phyloP scores from a whole-genome alignment of 2,329 filamentous ascomycete genomes.

The Parafenestella ontariensis region DNA sequence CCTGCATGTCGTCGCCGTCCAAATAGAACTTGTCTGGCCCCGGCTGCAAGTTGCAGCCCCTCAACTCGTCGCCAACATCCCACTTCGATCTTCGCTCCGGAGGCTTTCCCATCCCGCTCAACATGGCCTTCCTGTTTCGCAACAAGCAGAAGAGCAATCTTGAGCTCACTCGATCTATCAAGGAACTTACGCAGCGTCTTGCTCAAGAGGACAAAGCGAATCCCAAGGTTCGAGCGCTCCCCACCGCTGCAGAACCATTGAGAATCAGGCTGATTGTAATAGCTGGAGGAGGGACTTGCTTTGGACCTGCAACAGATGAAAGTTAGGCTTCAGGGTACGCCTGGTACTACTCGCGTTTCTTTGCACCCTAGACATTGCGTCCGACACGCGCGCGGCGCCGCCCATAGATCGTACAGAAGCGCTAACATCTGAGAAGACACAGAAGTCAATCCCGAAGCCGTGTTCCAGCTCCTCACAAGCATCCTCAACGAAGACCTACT shows the following conservation, averaged over 20 bases:
- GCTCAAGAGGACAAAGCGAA: conserved; percentile 62
- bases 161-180: conserved; percentile 68
- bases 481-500: conserved; percentile 91
- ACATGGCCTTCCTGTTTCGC: conserved; percentile 76
- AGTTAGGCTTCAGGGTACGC: conserved; percentile 87
- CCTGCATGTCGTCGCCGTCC: conserved; percentile 39
- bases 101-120: conserved; percentile 23
- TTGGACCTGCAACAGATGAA: conserved; percentile 92
- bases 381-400: neutral
- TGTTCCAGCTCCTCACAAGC: conserved; percentile 82
- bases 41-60: conserved; percentile 35
- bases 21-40: conserved; percentile 43
- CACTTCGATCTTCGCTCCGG: conserved; percentile 22
- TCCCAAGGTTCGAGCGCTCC: conserved; percentile 58
- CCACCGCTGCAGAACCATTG: conserved; percentile 1
- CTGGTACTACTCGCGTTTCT: conserved; percentile 63
- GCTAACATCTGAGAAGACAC: conserved; percentile 67
- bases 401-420: neutral
- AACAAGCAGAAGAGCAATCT: conserved; percentile 66
- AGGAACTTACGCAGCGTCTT: conserved; percentile 68
- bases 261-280: conserved; percentile 27
- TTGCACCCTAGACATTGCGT: neutral
- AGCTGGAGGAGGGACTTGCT: conserved; percentile 86
- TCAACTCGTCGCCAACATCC: conserved; percentile 23
- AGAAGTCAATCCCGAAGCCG: conserved; percentile 85